Evolutionary conservation across 495 filamentous ascomycete genomes (phyloP).

Genomic region (Antarctomyces pellizariae): DNA sequence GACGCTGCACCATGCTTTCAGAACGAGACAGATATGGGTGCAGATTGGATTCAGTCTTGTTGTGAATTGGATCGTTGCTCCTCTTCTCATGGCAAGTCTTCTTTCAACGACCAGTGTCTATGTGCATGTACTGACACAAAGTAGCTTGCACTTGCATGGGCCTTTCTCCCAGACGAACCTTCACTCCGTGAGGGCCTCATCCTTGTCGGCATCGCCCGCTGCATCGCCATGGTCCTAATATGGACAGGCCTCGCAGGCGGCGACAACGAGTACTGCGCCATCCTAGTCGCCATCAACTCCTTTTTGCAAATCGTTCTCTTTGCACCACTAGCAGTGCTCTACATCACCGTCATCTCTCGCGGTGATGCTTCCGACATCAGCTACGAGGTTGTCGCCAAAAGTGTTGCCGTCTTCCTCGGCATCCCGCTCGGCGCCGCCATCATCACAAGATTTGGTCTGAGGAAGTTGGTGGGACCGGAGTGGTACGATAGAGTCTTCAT

Average conservation of each 20-base stretch:
- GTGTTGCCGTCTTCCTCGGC: slow-evolving; percentile 65
- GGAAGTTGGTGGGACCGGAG: slow-evolving; percentile 22
- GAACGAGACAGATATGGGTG: slow-evolving; percentile 39
- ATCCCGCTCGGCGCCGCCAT: slow-evolving; percentile 67
- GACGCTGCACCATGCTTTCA: slow-evolving; percentile 44
- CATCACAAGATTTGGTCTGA: slow-evolving; percentile 42
- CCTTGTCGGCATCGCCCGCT: slow-evolving; percentile 54
- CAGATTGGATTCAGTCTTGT: slow-evolving; percentile 61
- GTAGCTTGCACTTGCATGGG: slow-evolving; percentile 54
- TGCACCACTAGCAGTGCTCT: slow-evolving; percentile 58
- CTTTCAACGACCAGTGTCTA: background rate
- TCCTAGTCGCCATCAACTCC: slow-evolving; percentile 75
- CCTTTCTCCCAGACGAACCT: slow-evolving; percentile 50
- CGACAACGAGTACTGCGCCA: slow-evolving; percentile 67
- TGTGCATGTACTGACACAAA: background rate
- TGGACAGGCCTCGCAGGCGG: slow-evolving; percentile 64
- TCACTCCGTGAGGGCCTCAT: slow-evolving; percentile 50
- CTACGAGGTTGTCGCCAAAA: slow-evolving; percentile 52
- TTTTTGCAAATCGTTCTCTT: slow-evolving; percentile 71
- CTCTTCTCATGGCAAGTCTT: slow-evolving; percentile 55
- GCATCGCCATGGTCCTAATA: slow-evolving; percentile 71
- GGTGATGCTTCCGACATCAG: slow-evolving; percentile 7
- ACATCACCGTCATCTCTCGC: slow-evolving; percentile 42
- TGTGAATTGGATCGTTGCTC: slow-evolving; percentile 79
- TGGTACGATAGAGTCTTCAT: slow-evolving; percentile 52